phyloP scores from a whole-genome alignment of 2,329 filamentous ascomycete species.

The Talaromyces atroroseus region DNA sequence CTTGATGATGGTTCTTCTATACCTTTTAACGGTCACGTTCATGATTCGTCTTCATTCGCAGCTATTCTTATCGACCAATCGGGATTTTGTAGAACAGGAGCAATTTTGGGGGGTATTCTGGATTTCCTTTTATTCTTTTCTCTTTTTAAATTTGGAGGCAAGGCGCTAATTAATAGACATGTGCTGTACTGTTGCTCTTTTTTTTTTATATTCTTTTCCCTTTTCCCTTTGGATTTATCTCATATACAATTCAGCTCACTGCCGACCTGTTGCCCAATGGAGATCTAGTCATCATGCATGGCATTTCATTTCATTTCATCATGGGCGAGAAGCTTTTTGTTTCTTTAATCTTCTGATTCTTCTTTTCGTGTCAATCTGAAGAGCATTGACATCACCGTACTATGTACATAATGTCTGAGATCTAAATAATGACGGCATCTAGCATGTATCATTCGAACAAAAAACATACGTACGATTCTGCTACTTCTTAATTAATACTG shows the following conservation, averaged over 20 bases:
- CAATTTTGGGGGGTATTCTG: neutral
- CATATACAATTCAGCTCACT: neutral
- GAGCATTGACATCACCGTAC: neutral
- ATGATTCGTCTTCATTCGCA: conserved; percentile 8
- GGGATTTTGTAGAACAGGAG: conserved; percentile 3
- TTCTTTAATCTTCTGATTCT: neutral
- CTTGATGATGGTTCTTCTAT: conserved; percentile 6
- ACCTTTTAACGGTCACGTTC: conserved; percentile 6
- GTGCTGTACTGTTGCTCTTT: conserved; percentile 7
- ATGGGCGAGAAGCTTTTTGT: neutral
- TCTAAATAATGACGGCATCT: neutral
- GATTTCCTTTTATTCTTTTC: neutral
- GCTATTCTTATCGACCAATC: conserved; percentile 7
- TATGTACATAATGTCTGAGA: neutral
- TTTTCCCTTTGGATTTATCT: neutral
- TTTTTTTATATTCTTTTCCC: neutral
- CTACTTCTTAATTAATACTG: neutral
- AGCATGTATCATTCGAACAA: neutral
- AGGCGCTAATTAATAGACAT: conserved; percentile 5
- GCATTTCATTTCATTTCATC: neutral
- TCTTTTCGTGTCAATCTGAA: neutral
- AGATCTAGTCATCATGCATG: neutral
- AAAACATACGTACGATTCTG: neutral
- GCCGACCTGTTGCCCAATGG: neutral
- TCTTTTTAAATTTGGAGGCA: conserved; percentile 1